Conservation (phyloP, 345 rosid species). For the Camelina neglecta region DNA sequence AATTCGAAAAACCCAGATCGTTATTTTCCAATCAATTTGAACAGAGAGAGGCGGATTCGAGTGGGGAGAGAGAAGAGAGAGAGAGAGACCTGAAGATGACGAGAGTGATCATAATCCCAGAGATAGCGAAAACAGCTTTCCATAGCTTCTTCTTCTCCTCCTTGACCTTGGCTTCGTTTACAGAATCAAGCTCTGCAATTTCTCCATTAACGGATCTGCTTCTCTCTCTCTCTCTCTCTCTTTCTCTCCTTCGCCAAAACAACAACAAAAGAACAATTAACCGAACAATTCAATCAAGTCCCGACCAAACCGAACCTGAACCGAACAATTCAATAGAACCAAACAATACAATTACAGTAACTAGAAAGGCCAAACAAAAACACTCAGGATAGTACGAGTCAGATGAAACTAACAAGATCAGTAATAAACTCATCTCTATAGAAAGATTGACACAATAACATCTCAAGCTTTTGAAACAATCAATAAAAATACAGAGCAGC, state of each 20-base stretch:
- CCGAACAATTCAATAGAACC: neutral
- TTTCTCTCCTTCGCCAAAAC: neutral
- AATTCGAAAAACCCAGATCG: neutral
- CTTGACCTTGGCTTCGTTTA: slow-evolving; percentile 45
- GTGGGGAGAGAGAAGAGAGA: neutral
- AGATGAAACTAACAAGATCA: no score
- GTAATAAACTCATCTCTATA: no score
- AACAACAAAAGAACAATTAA: slow-evolving; percentile 4
- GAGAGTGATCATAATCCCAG: slow-evolving; percentile 84
- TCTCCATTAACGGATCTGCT: slow-evolving; percentile 49
- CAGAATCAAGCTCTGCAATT: slow-evolving; percentile 61
- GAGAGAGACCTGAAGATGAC: slow-evolving; percentile 72
- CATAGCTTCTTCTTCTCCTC: slow-evolving; percentile 62
- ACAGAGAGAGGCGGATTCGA: neutral
- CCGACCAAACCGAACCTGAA: neutral
- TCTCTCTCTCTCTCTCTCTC: neutral
- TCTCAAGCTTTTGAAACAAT: neutral
- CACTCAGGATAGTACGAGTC: no score
- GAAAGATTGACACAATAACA: no score
- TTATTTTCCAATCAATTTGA: slow-evolving; percentile 5
- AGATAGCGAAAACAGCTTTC: slow-evolving; percentile 68
- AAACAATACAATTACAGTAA: no score
- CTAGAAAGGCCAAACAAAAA: no score
- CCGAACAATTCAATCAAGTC: neutral
- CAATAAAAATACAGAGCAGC: slow-evolving; percentile 10